These are phyloP conservation scores for Melaleuca quinquenervia DNA, from an alignment of 345 rosid genomes.

Conservation along the genomic window DNA sequence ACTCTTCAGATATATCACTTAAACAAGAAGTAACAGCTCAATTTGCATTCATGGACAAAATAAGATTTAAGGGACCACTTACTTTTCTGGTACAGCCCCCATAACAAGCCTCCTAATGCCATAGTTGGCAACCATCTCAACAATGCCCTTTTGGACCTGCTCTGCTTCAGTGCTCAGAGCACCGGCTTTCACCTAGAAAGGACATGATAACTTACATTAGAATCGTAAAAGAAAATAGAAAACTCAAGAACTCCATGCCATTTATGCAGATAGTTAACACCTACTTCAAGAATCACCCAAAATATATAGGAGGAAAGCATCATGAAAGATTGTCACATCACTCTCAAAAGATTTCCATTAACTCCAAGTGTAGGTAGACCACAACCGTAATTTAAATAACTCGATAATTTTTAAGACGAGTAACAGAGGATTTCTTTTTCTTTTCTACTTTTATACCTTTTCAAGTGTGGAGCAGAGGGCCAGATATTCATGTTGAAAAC, in stretches of 20 bases:
- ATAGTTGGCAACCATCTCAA: constrained; percentile 33
- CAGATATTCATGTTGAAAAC: neutral
- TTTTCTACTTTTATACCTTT: neutral
- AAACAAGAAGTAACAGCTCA: neutral
- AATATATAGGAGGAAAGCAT: neutral
- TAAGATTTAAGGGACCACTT: constrained; percentile 6
- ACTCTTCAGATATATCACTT: neutral
- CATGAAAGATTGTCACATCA: neutral
- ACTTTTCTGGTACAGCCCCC: constrained; percentile 45
- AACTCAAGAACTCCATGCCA: neutral
- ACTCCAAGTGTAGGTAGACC: neutral
- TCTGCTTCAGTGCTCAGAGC: constrained; percentile 27
- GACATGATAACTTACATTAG: neutral
- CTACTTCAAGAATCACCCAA: neutral
- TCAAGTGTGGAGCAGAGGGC: neutral
- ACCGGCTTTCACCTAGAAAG: constrained; percentile 39
- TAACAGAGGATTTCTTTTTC: neutral
- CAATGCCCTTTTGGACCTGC: constrained; percentile 41
- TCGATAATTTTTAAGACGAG: neutral
- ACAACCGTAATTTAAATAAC: neutral
- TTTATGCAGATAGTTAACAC: neutral
- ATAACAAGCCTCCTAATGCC: constrained; percentile 51
- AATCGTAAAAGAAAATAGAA: neutral
- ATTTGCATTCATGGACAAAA: neutral
- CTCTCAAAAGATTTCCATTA: neutral